Evolutionary conservation across 1,284 basidiomycete genomes (phyloP).

Genomic region (Neonothopanus nambi): DNA sequence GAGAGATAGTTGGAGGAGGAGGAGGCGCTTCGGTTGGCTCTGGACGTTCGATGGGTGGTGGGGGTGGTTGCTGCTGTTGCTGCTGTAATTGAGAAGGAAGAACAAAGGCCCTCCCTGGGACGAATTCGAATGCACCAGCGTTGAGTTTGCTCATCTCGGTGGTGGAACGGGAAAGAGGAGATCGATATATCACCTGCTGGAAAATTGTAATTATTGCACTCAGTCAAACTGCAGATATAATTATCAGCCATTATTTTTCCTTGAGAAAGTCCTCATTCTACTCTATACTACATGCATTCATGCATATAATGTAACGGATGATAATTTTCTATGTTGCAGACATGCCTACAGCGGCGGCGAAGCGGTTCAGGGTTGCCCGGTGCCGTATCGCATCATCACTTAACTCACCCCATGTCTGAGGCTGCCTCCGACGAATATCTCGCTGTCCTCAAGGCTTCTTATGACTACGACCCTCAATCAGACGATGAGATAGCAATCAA

Average conservation of each 20-base stretch:
- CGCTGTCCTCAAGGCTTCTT: slow-evolving; percentile 85
- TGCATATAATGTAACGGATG: too few relatives aligned
- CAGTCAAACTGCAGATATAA: too few relatives aligned
- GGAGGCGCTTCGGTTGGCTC: slow-evolving; percentile 57
- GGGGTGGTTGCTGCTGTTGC: slow-evolving; percentile 32
- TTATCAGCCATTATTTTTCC: too few relatives aligned
- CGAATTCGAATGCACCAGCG: slow-evolving; percentile 80
- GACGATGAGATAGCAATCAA: slow-evolving; percentile 90
- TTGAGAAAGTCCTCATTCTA: too few relatives aligned
- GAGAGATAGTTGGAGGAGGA: slow-evolving; percentile 62
- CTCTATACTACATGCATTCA: too few relatives aligned
- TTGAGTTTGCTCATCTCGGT: slow-evolving; percentile 75
- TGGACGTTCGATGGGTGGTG: slow-evolving; percentile 55
- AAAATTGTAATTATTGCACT: not conserved
- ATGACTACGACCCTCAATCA: slow-evolving; percentile 93
- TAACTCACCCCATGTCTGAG: slow-evolving; percentile 46
- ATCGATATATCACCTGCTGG: not conserved
- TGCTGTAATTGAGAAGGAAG: slow-evolving; percentile 28
- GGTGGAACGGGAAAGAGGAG: slow-evolving; percentile 5
- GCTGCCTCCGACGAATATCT: slow-evolving; percentile 57
- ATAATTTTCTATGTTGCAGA: too few relatives aligned
- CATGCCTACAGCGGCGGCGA: too few relatives aligned
- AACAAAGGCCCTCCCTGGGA: slow-evolving; percentile 68
- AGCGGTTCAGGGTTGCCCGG: too few relatives aligned
- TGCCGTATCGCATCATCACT: too few relatives aligned